Percentiles rank a stretch among this genome's conserved stretches.
Evolutionary conservation across 805 yeast genomes (phyloP).

Genomic region (Candida pseudofarinosa): DNA sequence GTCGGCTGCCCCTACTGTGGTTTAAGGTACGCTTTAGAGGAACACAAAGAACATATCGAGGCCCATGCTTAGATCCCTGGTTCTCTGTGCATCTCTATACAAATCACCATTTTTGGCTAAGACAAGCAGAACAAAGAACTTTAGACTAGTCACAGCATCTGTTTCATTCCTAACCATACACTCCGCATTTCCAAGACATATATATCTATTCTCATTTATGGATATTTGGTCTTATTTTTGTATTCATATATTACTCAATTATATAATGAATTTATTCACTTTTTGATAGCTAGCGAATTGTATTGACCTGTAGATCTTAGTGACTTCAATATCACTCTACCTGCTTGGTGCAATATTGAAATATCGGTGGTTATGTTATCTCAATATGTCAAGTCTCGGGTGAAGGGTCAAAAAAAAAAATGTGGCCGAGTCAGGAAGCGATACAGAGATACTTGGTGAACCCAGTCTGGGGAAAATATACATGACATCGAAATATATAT

Average conservation of each 20-base stretch:
- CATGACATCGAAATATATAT: neutral
- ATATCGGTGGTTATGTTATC: neutral
- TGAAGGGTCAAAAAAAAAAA: neutral
- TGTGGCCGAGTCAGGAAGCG: neutral
- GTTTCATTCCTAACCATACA: constrained; percentile 1
- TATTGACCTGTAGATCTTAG: too few relatives aligned
- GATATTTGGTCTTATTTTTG: too few relatives aligned
- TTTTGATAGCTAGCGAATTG: neutral
- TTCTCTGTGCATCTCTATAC: too few relatives aligned
- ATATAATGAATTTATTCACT: neutral
- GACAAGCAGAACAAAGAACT: too few relatives aligned
- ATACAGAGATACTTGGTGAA: neutral
- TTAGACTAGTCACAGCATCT: too few relatives aligned
- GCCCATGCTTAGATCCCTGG: constrained; percentile 4
- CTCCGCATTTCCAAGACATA: neutral
- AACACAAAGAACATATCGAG: constrained; percentile 40
- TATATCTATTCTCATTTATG: too few relatives aligned
- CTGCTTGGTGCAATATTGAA: too few relatives aligned
- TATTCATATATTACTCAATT: neutral
- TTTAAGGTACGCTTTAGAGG: constrained; percentile 56
- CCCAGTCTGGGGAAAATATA: neutral
- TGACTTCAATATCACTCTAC: too few relatives aligned
- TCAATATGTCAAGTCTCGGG: neutral
- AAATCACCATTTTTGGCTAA: too few relatives aligned
- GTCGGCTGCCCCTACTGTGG: constrained; percentile 83